Percentiles rank a stretch among this genome's conserved stretches.
phyloP scores from a whole-genome alignment of 768 basidiomycete genomes.

The Aureoboletus auriporus region DNA sequence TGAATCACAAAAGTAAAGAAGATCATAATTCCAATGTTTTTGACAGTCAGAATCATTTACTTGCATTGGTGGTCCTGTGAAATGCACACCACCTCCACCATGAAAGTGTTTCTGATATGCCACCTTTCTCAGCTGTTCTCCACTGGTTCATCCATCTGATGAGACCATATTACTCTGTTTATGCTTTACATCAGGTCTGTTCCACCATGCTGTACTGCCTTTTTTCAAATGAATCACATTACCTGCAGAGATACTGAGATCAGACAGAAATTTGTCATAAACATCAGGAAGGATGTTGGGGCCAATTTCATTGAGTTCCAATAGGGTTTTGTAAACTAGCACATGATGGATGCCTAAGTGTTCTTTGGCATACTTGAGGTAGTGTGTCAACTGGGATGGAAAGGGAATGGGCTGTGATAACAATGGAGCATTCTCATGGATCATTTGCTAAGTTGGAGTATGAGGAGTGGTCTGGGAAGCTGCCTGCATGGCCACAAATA shows the following conservation, averaged over 20 bases:
- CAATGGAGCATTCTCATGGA: too few species aligned
- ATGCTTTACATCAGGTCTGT: background rate
- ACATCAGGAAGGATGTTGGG: background rate
- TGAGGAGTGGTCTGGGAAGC: too few species aligned
- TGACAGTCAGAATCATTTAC: too few species aligned
- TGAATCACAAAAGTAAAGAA: background rate
- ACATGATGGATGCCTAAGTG: background rate
- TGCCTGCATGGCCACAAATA: too few species aligned
- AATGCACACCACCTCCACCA: too few species aligned
- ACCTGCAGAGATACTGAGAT: background rate
- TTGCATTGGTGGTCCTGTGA: too few species aligned
- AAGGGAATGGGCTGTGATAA: background rate
- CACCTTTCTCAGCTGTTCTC: too few species aligned
- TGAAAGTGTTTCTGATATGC: too few species aligned
- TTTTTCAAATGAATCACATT: background rate
- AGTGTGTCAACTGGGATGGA: background rate
- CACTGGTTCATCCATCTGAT: too few species aligned
- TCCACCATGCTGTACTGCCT: background rate
- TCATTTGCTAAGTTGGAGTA: too few species aligned
- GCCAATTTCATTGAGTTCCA: background rate
- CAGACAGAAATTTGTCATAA: background rate
- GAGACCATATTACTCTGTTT: background rate
- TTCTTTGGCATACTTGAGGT: constrained; percentile 1
- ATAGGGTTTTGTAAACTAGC: background rate
- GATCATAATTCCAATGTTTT: background rate